Conservation (phyloP, 78 protist species). For the Corallochytrium limacisporum region DNA sequence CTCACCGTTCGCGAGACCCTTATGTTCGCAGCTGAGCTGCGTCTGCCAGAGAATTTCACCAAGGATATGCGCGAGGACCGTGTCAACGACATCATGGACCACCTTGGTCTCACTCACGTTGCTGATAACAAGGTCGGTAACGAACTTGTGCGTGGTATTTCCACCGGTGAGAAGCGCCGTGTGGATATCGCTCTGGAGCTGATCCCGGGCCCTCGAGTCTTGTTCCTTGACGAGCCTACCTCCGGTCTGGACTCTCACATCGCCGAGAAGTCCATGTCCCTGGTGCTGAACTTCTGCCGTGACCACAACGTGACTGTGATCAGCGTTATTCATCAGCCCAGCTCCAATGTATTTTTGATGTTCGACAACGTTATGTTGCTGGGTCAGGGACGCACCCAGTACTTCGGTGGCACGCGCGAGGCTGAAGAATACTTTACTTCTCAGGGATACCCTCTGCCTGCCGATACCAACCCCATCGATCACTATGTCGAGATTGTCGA, state of each 20-base stretch:
- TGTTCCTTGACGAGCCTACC: slow-evolving; percentile 19
- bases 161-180: slow-evolving; percentile 60
- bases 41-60: too few relatives aligned
- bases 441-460: not conserved
- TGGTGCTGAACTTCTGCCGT: not conserved
- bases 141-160: slow-evolving; percentile 62
- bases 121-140: slow-evolving; percentile 59
- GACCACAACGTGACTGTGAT: not conserved
- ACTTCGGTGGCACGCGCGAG: not conserved
- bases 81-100: slow-evolving; percentile 4
- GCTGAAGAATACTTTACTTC: not conserved
- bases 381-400: not conserved
- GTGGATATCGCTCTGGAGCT: not conserved
- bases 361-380: slow-evolving; percentile 9
- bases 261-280: slow-evolving; percentile 1
- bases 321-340: slow-evolving; percentile 17
- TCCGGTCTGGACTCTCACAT: slow-evolving; percentile 6
- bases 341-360: slow-evolving; percentile 1
- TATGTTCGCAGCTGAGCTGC: slow-evolving; percentile 4
- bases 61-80: not conserved
- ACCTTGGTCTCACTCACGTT: slow-evolving; percentile 41
- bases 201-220: not conserved
- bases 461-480: slow-evolving; percentile 4
- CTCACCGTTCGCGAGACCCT: slow-evolving; percentile 21
- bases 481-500: slow-evolving; percentile 11